Conservation (phyloP, 2,329 filamentous ascomycete genomes). For the Didymella segeticola region DNA sequence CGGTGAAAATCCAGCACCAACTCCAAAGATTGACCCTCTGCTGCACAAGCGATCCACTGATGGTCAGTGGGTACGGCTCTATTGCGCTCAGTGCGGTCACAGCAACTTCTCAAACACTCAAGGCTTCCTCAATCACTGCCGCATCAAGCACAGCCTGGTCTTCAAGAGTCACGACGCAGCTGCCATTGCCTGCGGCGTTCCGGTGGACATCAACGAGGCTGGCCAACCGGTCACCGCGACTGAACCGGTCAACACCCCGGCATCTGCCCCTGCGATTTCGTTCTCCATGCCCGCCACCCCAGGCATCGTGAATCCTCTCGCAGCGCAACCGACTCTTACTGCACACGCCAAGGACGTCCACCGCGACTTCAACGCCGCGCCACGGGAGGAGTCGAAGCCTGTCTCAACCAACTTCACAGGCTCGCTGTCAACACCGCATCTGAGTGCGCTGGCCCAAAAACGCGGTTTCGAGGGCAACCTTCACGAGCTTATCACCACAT, state of each 20-base stretch:
- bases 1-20: constrained; percentile 51
- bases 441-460: constrained; percentile 51
- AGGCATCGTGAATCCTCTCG: constrained; percentile 47
- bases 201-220: constrained; percentile 72
- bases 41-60: constrained; percentile 83
- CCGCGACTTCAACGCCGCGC: constrained; percentile 33
- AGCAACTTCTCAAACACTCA: constrained; percentile 96
- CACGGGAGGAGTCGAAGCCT: constrained; percentile 26
- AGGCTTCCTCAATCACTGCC: constrained; percentile 99
- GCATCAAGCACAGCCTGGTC: constrained; percentile 90
- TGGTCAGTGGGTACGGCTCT: constrained; percentile 84
- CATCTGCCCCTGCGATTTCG: constrained; percentile 37
- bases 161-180: constrained; percentile 97
- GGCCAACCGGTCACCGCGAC: constrained; percentile 43
- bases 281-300: constrained; percentile 38
- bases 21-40: constrained; percentile 78
- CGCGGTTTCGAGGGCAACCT: constrained; percentile 51
- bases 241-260: constrained; percentile 38
- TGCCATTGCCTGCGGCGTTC: constrained; percentile 83
- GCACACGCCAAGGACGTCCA: constrained; percentile 42
- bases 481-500: constrained; percentile 46
- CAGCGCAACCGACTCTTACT: constrained; percentile 34
- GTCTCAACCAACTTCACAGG: constrained; percentile 39
- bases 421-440: constrained; percentile 51
- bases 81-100: constrained; percentile 84